Percentiles rank a stretch among this genome's conserved stretches.
Evolutionary conservation across 805 yeast genomes (phyloP).

Genomic region (Saccharomycopsis oosterbeekiorum): DNA sequence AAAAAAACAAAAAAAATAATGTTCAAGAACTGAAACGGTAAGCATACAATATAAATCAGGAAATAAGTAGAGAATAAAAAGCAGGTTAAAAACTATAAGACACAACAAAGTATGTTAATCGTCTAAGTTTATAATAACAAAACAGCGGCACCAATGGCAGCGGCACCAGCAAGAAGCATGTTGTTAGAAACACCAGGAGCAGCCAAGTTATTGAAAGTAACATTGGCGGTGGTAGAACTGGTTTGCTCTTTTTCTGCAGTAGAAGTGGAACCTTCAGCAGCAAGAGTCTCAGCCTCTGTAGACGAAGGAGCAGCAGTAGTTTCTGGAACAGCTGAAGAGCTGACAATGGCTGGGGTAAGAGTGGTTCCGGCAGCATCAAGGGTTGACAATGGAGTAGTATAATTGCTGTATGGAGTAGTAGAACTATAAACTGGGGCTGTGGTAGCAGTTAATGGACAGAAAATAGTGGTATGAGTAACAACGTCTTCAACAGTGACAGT

Average conservation of each 20-base stretch:
- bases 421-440: background rate
- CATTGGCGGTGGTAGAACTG: background rate
- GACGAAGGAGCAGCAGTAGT: background rate
- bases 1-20: background rate
- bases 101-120: too few relatives aligned
- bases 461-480: conserved; percentile 16
- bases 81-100: background rate
- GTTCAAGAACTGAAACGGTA: too few relatives aligned
- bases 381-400: background rate
- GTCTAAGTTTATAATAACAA: background rate
- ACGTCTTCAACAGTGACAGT: conserved; percentile 12
- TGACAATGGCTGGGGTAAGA: background rate
- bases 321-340: background rate
- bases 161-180: background rate
- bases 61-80: background rate
- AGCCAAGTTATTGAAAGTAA: background rate
- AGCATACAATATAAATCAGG: background rate
- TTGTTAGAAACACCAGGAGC: background rate
- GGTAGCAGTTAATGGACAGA: conserved; percentile 17
- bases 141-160: background rate
- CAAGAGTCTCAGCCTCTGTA: background rate
- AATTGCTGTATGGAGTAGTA: background rate
- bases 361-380: background rate
- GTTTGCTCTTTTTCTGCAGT: background rate
- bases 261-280: conserved; percentile 3